Percentiles rank a stretch among this genome's conserved stretches.
Evolutionary conservation across 2,329 filamentous ascomycete genomes (phyloP).

Genomic region (Atkinsonella hypoxylon): DNA sequence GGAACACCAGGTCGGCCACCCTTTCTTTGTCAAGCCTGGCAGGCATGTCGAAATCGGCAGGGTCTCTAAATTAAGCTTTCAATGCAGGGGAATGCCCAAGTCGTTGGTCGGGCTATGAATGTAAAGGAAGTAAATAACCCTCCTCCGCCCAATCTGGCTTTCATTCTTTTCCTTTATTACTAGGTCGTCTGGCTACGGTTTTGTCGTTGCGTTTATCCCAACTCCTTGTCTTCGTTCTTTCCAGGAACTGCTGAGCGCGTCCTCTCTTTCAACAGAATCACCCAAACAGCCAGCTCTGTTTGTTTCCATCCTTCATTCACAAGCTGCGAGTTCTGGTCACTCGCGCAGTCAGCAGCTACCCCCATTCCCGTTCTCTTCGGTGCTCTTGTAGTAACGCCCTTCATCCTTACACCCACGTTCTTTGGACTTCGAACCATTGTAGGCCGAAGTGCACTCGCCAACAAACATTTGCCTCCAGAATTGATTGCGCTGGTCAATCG

Average conservation of each 20-base stretch:
- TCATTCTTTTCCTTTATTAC: slow-evolving; percentile 7
- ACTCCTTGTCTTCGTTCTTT: slow-evolving; percentile 5
- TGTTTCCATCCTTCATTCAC: slow-evolving; percentile 19
- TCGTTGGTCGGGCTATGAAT: neutral
- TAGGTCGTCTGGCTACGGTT: slow-evolving; percentile 5
- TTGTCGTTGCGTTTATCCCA: slow-evolving; percentile 6
- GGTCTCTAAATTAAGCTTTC: neutral
- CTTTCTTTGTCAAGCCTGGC: neutral
- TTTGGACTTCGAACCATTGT: neutral
- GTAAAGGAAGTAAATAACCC: neutral
- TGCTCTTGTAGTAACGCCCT: slow-evolving; percentile 25
- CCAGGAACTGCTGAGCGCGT: slow-evolving; percentile 22
- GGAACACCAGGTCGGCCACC: neutral
- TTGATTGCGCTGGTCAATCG: neutral
- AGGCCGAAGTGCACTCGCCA: neutral
- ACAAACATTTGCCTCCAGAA: neutral
- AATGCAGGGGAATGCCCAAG: slow-evolving; percentile 1
- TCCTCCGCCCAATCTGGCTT: neutral
- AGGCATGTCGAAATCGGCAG: neutral
- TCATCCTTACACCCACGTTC: slow-evolving; percentile 1
- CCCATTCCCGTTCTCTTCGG: slow-evolving; percentile 15
- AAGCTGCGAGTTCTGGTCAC: slow-evolving; percentile 13
- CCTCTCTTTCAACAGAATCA: slow-evolving; percentile 18
- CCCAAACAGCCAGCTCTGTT: slow-evolving; percentile 16
- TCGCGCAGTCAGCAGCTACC: slow-evolving; percentile 10